Evolutionary conservation across 1,139 yeast genomes (phyloP), one percentile per base, ranked within the genome.

Genomic region (Blastobotrys petasosporus): DNA sequence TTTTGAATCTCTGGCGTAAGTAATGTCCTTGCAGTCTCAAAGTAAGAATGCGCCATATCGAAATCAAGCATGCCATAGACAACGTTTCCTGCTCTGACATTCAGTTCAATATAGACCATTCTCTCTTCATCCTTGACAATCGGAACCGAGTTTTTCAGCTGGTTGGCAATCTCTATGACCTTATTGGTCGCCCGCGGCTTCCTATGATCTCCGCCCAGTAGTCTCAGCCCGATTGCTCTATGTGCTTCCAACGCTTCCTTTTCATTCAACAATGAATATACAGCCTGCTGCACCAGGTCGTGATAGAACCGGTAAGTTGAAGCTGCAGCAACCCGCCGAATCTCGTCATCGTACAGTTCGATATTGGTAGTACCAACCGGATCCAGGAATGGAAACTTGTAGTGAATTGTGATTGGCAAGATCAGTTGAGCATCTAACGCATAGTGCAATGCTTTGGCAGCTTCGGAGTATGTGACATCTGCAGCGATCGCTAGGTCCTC

Each of bases 301-400:
- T 69, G 80, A 45, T 55, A 58, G 35, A 51, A 58, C 54, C 61
- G 44, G 40, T 58, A 61, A 62, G 75, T 45, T 48, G 66, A 59
- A 54, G 75, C 44, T 52, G 65, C 61, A 0, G 77, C 67, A 35
- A 76, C 61, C 16, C 65, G 65, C 54, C 69, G 61, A 7, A 73
- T 59, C 38, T 66, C 66, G 1, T 64, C 57, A 15, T 69, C 69
- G 3, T 65, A 56, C n/a, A 76, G 48, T 2, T 67, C 67, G 42
- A 56, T 53, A 25, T 75, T 69, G 0, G 75, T 70, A 33, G 67
- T 64, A 1, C 63, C 64, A 2, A 60, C 58, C 1, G 65, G 58
- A 16, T 69, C 62, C 32, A 72, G 71, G 51, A 75, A 73, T 4
- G 81, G 80, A 30, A 75, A 63, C 52, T 76, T 76, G 56, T 76